Conservation (phyloP, 2,329 filamentous ascomycete species). For the Ustilaginoidea virens region DNA sequence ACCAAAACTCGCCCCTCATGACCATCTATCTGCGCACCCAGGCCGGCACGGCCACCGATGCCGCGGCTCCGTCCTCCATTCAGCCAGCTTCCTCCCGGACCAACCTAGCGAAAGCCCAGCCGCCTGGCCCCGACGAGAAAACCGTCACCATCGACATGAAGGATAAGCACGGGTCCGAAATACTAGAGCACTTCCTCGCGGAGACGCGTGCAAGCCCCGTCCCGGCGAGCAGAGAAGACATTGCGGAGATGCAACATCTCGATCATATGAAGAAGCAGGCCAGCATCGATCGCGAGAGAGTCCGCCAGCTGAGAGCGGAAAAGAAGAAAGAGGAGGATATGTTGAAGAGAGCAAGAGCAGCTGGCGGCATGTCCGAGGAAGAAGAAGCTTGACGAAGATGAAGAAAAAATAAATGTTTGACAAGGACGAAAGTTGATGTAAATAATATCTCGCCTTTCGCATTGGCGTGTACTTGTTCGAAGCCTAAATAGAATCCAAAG, state of each 20-base stretch:
- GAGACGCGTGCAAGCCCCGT: constrained; percentile 46
- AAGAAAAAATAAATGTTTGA: neutral
- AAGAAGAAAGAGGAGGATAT: constrained; percentile 45
- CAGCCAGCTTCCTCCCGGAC: constrained; percentile 31
- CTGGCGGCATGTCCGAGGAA: constrained; percentile 20
- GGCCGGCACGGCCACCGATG: constrained; percentile 11
- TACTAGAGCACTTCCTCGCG: constrained; percentile 45
- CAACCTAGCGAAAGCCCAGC: constrained; percentile 31
- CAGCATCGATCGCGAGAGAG: constrained; percentile 37
- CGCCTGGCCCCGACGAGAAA: constrained; percentile 31
- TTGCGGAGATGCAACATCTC: constrained; percentile 39
- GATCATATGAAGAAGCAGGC: constrained; percentile 36
- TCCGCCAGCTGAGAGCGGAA: constrained; percentile 36
- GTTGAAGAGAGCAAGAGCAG: constrained; percentile 24
- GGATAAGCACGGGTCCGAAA: constrained; percentile 41
- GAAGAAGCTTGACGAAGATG: constrained; percentile 11
- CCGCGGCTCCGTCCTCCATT: constrained; percentile 16
- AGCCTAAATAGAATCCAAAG: too few species aligned
- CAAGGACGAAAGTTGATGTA: neutral
- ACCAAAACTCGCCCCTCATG: constrained; percentile 41
- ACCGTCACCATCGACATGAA: constrained; percentile 48
- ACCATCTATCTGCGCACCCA: constrained; percentile 46
- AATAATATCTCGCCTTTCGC: too few species aligned
- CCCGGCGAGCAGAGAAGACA: constrained; percentile 42
- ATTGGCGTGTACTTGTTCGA: too few species aligned